Evolutionary conservation across 2,329 filamentous ascomycete genomes (phyloP).

Genomic region (Stenocarpella maydis): DNA sequence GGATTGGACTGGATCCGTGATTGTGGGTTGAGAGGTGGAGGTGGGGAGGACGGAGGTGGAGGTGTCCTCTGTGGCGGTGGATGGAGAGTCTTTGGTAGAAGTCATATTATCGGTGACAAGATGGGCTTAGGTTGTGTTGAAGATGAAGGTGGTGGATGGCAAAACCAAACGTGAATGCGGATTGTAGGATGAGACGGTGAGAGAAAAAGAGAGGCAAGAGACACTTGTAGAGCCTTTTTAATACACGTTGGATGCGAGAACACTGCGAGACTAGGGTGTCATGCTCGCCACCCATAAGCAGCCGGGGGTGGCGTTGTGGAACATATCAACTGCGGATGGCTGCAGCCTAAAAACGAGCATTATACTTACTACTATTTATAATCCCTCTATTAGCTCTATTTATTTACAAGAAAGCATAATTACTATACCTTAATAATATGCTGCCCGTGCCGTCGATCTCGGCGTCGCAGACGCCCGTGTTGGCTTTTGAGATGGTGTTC

Average conservation of each 20-base stretch:
- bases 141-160: not conserved
- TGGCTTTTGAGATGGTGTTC: too few species aligned
- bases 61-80: not conserved
- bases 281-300: not conserved
- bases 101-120: conserved; percentile 1
- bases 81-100: conserved; percentile 3
- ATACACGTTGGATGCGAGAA: not conserved
- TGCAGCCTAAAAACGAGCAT: not conserved
- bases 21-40: not conserved
- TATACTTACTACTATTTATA: too few species aligned
- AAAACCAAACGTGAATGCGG: not conserved
- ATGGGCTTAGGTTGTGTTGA: not conserved
- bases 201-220: not conserved
- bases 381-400: too few species aligned
- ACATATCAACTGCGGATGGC: not conserved
- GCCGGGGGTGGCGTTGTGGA: not conserved
- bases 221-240: not conserved
- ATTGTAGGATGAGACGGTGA: not conserved
- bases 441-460: too few species aligned
- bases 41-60: not conserved
- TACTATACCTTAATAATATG: too few species aligned
- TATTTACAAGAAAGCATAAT: too few species aligned
- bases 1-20: not conserved
- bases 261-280: not conserved
- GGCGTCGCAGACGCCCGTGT: too few species aligned